Conservation (phyloP, 495 filamentous ascomycete genomes). For the Aspergillus mulundensis region DNA sequence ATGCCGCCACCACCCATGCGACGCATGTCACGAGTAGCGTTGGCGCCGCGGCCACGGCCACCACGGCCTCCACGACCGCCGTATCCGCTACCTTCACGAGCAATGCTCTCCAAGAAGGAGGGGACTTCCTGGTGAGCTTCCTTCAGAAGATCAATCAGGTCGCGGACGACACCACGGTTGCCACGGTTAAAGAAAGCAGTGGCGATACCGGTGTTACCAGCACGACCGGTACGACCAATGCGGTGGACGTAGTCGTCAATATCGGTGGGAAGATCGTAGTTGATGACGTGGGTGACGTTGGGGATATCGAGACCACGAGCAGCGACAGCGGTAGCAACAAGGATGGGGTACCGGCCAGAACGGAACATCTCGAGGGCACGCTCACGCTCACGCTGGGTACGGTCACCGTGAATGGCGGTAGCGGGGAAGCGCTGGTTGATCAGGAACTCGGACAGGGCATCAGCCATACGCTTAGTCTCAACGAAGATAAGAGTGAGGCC, state of each 20-base stretch:
- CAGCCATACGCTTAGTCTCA: constrained; percentile 99
- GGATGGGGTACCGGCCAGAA: constrained; percentile 87
- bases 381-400: constrained; percentile 98
- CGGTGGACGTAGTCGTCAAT: constrained; percentile 99
- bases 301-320: constrained; percentile 96
- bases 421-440: constrained; percentile 98
- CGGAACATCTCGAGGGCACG: constrained; percentile 96
- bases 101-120: constrained; percentile 89
- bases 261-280: constrained; percentile 97
- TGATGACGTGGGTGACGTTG: constrained; percentile 97
- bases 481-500: constrained; percentile 97
- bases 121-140: constrained; percentile 98
- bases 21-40: constrained; percentile 85
- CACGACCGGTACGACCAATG: constrained; percentile 99
- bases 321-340: constrained; percentile 95
- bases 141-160: constrained; percentile 92
- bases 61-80: constrained; percentile 70
- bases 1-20: constrained; percentile 44
- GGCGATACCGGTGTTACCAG: constrained; percentile 96
- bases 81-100: constrained; percentile 82
- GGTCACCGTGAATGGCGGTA: constrained; percentile 97
- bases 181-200: constrained; percentile 99
- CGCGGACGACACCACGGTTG: constrained; percentile 94
- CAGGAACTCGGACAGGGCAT: constrained; percentile 93
- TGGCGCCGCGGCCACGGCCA: constrained; percentile 59